Base-by-base conservation (phyloP, 2,329 filamentous ascomycete species). In the Claviceps sp. region DNA sequence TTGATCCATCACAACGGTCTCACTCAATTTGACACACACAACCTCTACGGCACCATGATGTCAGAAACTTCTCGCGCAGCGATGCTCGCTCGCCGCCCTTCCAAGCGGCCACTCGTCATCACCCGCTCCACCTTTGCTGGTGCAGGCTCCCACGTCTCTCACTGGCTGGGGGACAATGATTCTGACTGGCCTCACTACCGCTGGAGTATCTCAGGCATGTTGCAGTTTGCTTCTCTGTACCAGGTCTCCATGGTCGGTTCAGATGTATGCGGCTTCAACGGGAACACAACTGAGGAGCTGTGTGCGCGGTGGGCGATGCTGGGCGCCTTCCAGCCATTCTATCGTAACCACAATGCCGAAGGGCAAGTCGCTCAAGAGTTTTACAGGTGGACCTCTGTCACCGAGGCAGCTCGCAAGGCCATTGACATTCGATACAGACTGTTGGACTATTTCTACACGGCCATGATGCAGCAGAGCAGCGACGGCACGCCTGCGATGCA, bases 11-110 rank as follows among this genome's bases (percentile, higher is more conserved):
- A 79, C 43, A 82, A 85, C 53, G 84, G 84, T 1, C 68, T 82
- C 39, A 71, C 73, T 20, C 79, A 86, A 64, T 88, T 86, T 61
- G 86, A 90, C 58, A 85, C 81, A 0, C 86, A 90, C 64, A 89
- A 89, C 58, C 66, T 89, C 1, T 88, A 86, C 63, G 86, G 86
- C 1, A 77, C 78, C 7, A 82, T 87, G 80, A 90, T 89, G 85
- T 84, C 82, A 1, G 67, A 72, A 17, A 70, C 78, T 4, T 85
- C 83, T 0, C 76, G 79, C 50, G 65, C 74, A 13, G 81, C 86
- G 1, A 86, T 90, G 84, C 64, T 80, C 6, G 66, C 70, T 13
- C 78, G 85, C 8, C 77, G 84, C 0, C 84, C 86, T 0, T 63
- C 65, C 1, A 67, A 80, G 5, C 78, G 86, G 0, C 85, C 86